Base-by-base conservation (phyloP, 495 filamentous ascomycete genomes). In the Staphylotrichum longicolle region DNA sequence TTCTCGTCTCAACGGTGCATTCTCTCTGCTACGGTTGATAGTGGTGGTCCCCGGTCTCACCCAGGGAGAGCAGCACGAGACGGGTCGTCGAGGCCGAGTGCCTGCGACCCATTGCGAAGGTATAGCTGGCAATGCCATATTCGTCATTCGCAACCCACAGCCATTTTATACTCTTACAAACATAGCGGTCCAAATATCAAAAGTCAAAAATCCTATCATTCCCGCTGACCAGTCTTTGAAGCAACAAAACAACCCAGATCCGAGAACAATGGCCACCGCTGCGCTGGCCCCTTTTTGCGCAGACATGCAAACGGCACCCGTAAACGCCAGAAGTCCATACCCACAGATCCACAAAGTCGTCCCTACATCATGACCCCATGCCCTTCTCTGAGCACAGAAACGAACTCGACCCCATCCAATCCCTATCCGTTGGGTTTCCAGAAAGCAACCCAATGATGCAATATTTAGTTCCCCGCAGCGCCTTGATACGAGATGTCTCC, bases 401-500 rank as follows among this genome's bases (percentile, higher is more conserved):
- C 49, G 8, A 20, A 42, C 52, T 39, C 27, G 33, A 30, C 27
- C 52, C 52, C 20, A 44, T 11, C 39, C 27, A 39, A 39, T 14
- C 39, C 37, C 20, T 20, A 42, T 14, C 4, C 52, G 5, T 14
- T 7, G 14, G 8, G n/a, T 20, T 12, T 55, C 3, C 33, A 37
- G 57, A 56, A 34, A 44, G 12, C n/a, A 48, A 35, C 46, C 30
- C 34, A 41, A 53, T 27, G 12, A 44, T 44, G 40, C 40, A 34
- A 44, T 10, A 8, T 14, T 33, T 54, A 33, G 7, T 33, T 55
- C 57, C 15, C 52, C 5, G 35, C 27, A 15, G 62, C 65, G 32
- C 62, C 59, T 1, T 37, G 9, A 51, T 68, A 68, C 7, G 55
- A 14, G 4, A 42, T 64, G 35, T 66, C 65, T 27, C 20, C 20